phyloP scores from a whole-genome alignment of 495 filamentous ascomycete genomes.

The Podospora pseudocomata region DNA sequence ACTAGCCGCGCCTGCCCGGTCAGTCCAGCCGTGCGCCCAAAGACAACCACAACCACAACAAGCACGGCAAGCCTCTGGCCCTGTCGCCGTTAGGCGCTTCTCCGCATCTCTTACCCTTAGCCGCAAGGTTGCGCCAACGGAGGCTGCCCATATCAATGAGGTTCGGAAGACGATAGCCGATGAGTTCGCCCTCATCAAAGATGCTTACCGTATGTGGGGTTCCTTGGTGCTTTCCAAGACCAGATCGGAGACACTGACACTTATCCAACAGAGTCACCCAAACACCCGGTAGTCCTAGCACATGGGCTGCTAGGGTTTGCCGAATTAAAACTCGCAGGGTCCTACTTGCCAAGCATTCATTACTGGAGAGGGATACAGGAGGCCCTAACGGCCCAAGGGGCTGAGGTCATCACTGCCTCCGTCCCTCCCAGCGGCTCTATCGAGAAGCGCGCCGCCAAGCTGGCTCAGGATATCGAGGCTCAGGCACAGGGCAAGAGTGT shows the following conservation, averaged over 20 bases:
- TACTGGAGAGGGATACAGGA: conserved; percentile 93
- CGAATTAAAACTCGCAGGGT: conserved; percentile 69
- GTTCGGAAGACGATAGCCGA: conserved; percentile 68
- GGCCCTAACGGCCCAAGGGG: conserved; percentile 64
- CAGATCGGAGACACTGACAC: conserved; percentile 39
- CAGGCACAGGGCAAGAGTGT: conserved; percentile 70
- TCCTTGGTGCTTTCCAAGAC: not conserved
- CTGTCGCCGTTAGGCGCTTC: not conserved
- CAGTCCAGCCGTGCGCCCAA: too few relatives aligned
- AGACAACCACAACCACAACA: too few relatives aligned
- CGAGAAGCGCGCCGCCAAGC: conserved; percentile 65
- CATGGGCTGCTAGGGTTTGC: conserved; percentile 93
- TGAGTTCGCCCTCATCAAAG: conserved; percentile 69
- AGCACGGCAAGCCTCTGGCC: too few relatives aligned
- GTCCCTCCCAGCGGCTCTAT: conserved; percentile 80
- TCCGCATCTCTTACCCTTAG: not conserved
- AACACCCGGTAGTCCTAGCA: conserved; percentile 74
- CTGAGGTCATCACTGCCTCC: conserved; percentile 75
- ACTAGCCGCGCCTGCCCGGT: too few relatives aligned
- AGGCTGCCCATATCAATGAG: conserved; percentile 36
- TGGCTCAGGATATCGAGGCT: conserved; percentile 60
- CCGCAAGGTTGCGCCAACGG: conserved; percentile 40
- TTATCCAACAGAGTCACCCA: conserved; percentile 37
- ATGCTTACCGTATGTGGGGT: conserved; percentile 58
- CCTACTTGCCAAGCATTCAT: conserved; percentile 67